Evolutionary conservation across 164 flowering plant species (phyloP).

Genomic region (Paratinospora sagittata): DNA sequence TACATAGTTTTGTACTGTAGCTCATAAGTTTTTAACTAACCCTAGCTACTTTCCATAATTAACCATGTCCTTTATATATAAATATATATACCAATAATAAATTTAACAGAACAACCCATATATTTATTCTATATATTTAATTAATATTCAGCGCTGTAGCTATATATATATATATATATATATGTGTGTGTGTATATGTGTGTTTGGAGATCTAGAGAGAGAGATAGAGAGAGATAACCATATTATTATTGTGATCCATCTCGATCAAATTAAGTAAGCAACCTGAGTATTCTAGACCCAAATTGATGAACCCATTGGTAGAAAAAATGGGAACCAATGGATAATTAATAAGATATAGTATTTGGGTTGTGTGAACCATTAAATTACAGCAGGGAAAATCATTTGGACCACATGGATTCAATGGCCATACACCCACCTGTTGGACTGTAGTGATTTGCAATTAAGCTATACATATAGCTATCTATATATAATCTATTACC

Average conservation of each 20-base stretch:
- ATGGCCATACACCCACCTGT: conserved; percentile 13
- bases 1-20: background rate
- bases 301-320: background rate
- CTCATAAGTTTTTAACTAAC: background rate
- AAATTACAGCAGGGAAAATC: background rate
- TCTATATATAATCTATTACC: no score
- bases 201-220: no score
- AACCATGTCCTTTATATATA: background rate
- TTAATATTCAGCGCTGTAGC: no score
- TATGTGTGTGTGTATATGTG: no score
- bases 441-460: conserved; percentile 6
- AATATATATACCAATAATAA: conserved; percentile 1
- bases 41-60: no score
- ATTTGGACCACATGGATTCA: conserved; percentile 14
- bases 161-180: no score
- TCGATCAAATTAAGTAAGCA: no score
- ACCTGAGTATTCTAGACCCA: no score
- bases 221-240: no score
- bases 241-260: background rate
- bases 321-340: background rate
- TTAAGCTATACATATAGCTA: no score
- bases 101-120: background rate
- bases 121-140: background rate
- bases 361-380: conserved; percentile 2
- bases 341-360: background rate